Evolutionary conservation across 768 basidiomycete species (phyloP).

Genomic region (Pleurotus sapidus): DNA sequence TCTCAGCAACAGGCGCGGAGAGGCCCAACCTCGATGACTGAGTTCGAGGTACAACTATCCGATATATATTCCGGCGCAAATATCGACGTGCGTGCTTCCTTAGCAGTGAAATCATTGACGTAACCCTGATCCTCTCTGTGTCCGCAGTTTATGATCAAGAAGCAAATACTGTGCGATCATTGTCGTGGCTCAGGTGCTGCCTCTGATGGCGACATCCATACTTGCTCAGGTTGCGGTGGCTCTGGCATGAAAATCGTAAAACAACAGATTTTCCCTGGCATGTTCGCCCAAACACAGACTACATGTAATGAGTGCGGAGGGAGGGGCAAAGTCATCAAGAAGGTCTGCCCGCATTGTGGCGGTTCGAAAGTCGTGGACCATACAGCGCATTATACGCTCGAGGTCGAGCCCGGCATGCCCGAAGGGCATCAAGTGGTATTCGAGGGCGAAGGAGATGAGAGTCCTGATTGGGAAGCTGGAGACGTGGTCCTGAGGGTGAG

Average conservation of each 20-base stretch:
- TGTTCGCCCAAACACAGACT: constrained; percentile 87
- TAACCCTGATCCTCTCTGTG: constrained; percentile 7
- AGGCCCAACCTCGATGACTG: constrained; percentile 73
- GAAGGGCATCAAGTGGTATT: constrained; percentile 93
- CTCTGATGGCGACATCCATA: constrained; percentile 82
- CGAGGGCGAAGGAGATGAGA: constrained; percentile 96
- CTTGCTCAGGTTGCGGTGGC: constrained; percentile 83
- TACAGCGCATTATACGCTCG: constrained; percentile 79
- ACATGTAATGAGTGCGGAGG: constrained; percentile 85
- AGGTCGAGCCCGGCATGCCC: constrained; percentile 84
- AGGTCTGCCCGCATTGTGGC: constrained; percentile 76
- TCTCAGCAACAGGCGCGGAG: constrained; percentile 61
- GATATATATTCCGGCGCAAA: constrained; percentile 89
- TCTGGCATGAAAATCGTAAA: constrained; percentile 81
- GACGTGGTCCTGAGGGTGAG: constrained; percentile 87
- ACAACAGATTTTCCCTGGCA: constrained; percentile 96
- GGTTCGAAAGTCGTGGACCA: constrained; percentile 83
- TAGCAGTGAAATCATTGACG: background rate
- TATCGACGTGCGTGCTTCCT: constrained; percentile 61
- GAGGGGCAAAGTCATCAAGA: constrained; percentile 74
- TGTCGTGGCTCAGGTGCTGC: constrained; percentile 96
- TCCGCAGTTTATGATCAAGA: constrained; percentile 84
- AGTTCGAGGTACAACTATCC: constrained; percentile 83
- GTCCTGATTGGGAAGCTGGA: constrained; percentile 93
- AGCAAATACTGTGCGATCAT: constrained; percentile 92